phyloP scores from a whole-genome alignment of 371 early-diverging fungal genomes.

The Mucor indicus region DNA sequence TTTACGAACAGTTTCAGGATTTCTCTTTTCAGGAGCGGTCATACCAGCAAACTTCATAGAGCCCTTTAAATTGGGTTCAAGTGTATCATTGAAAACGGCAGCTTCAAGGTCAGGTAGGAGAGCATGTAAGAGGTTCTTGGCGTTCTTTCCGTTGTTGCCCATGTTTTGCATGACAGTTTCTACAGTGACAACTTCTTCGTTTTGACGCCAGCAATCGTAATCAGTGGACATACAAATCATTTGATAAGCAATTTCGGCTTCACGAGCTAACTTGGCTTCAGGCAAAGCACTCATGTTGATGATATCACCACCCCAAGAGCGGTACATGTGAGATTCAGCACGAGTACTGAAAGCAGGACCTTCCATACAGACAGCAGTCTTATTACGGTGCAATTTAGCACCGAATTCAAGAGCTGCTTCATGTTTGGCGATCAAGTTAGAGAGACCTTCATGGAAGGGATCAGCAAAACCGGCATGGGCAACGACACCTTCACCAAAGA shows the following conservation, averaged over 20 bases:
- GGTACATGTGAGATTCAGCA: conserved; percentile 95
- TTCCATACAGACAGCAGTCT: conserved; percentile 95
- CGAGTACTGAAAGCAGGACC: conserved; percentile 96
- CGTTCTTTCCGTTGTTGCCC: conserved; percentile 81
- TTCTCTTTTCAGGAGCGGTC: conserved; percentile 72
- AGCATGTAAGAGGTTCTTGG: conserved; percentile 75
- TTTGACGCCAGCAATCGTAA: conserved; percentile 96
- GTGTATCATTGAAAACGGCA: conserved; percentile 48
- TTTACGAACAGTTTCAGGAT: conserved; percentile 67
- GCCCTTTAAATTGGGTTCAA: conserved; percentile 62
- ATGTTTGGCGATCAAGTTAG: conserved; percentile 67
- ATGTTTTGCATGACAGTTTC: conserved; percentile 91
- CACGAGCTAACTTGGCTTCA: conserved; percentile 95
- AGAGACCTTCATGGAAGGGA: conserved; percentile 84
- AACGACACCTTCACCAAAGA: conserved; percentile 89
- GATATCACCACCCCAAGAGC: conserved; percentile 87
- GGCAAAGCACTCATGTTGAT: conserved; percentile 98
- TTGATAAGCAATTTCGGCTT: conserved; percentile 97
- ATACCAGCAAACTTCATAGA: conserved; percentile 74
- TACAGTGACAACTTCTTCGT: conserved; percentile 90
- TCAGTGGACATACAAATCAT: conserved; percentile 99
- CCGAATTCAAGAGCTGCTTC: conserved; percentile 41
- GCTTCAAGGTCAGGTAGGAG: conserved; percentile 75
- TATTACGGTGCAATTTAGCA: conserved; percentile 66
- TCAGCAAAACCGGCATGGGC: conserved; percentile 94